Evolutionary conservation across 2,329 filamentous ascomycete genomes (phyloP).

Genomic region (Hypoxylon sp.): DNA sequence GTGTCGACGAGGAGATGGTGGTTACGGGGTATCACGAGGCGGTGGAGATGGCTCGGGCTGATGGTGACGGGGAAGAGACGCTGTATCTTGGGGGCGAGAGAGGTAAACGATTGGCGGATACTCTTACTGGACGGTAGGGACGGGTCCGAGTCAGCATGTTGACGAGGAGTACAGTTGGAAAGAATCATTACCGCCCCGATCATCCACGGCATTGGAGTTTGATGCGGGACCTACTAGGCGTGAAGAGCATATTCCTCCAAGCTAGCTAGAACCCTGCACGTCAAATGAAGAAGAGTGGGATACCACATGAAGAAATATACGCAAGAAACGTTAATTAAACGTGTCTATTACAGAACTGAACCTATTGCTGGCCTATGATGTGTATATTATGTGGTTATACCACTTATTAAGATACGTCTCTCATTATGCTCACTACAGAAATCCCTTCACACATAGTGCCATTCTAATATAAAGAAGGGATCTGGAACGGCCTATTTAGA

Average conservation of each 20-base stretch:
- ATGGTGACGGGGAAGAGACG: conserved; percentile 69
- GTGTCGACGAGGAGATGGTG: conserved; percentile 92
- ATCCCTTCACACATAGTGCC: not conserved
- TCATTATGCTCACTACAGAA: not conserved
- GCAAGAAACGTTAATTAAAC: not conserved
- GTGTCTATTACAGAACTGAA: not conserved
- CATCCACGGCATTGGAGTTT: not conserved
- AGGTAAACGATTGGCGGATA: conserved; percentile 66
- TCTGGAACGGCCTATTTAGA: not conserved
- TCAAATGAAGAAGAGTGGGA: conserved; percentile 4
- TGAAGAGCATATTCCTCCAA: not conserved
- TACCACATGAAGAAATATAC: conserved; percentile 1
- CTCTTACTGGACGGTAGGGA: conserved; percentile 54
- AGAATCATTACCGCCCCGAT: not conserved
- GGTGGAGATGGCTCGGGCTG: conserved; percentile 78
- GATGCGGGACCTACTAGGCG: not conserved
- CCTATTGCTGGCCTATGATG: not conserved
- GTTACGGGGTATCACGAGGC: conserved; percentile 85
- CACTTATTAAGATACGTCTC: conserved; percentile 3
- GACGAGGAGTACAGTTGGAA: not conserved
- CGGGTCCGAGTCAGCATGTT: not conserved
- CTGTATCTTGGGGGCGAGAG: conserved; percentile 73
- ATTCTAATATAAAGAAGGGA: not conserved
- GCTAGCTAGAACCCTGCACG: not conserved
- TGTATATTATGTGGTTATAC: not conserved